These are phyloP conservation scores for Cryptococcus jaspeensis DNA, from an alignment of 1,284 basidiomycete species.

Conservation along the genomic window DNA sequence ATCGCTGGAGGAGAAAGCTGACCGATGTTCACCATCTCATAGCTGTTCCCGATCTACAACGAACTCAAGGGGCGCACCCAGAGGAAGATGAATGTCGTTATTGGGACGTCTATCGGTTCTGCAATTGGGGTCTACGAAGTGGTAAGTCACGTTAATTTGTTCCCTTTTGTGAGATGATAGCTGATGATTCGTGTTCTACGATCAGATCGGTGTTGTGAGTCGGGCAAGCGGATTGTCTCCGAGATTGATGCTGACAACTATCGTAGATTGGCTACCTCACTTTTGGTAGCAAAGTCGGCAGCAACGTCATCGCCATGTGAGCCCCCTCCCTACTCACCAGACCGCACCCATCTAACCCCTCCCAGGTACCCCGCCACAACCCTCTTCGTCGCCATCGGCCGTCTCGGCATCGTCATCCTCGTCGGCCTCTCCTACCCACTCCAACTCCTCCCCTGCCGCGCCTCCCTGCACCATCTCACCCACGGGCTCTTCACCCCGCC, in stretches of 20 bases:
- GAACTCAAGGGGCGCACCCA: slow-evolving; percentile 83
- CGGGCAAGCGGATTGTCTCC: not conserved
- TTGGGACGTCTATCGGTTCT: slow-evolving; percentile 78
- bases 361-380: slow-evolving; percentile 59
- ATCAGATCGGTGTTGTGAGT: slow-evolving; percentile 19
- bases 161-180: not conserved
- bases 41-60: slow-evolving; percentile 74
- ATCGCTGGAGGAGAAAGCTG: not conserved
- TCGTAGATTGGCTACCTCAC: slow-evolving; percentile 77
- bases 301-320: slow-evolving; percentile 85
- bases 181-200: not conserved
- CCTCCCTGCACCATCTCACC: slow-evolving; percentile 82
- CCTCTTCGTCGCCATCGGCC: slow-evolving; percentile 86
- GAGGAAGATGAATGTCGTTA: slow-evolving; percentile 78
- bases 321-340: slow-evolving; percentile 1
- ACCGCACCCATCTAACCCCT: not conserved
- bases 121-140: slow-evolving; percentile 73
- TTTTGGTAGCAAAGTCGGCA: slow-evolving; percentile 85
- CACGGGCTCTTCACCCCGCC: slow-evolving; percentile 39
- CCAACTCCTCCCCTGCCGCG: slow-evolving; percentile 90
- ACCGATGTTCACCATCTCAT: slow-evolving; percentile 1
- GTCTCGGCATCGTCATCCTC: slow-evolving; percentile 86
- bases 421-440: slow-evolving; percentile 90
- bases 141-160: slow-evolving; percentile 20
- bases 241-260: not conserved